A percentile compares a stretch with the other conserved stretches of the same genome.
Evolutionary conservation across 257 asterid species (phyloP).

Genomic region (Solanum infundibuliforme): DNA sequence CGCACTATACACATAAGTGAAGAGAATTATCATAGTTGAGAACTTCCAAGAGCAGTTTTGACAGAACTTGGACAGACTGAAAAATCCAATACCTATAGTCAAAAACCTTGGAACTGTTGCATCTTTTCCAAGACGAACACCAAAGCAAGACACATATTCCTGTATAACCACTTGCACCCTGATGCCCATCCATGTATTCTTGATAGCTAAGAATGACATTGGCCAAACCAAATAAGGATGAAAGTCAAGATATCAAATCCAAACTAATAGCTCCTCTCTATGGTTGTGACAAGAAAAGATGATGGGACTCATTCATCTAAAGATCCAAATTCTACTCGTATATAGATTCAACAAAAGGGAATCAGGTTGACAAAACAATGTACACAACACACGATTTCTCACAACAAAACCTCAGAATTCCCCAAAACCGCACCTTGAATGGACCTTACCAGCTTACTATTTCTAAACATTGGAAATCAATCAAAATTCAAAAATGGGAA

Average conservation of each 20-base stretch:
- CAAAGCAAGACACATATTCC: background rate
- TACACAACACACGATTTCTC: background rate
- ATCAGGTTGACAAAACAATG: background rate
- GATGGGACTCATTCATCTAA: background rate
- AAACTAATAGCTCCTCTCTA: background rate
- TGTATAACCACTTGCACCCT: background rate
- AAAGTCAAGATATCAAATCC: background rate
- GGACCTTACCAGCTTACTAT: background rate
- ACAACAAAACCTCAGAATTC: background rate
- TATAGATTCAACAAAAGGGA: no score
- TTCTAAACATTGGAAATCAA: background rate
- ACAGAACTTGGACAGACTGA: background rate
- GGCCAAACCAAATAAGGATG: background rate
- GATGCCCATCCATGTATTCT: background rate
- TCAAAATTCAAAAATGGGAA: background rate
- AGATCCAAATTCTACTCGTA: background rate
- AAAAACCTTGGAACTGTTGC: background rate
- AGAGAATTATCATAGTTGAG: background rate
- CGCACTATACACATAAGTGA: background rate
- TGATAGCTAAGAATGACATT: background rate
- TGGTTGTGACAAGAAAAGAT: background rate
- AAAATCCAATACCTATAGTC: background rate
- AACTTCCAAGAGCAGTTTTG: background rate
- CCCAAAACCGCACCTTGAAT: background rate
- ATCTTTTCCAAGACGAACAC: background rate